Evolutionary conservation across 345 rosid species (phyloP), one percentile per base, ranked within the genome.

Genomic region (Eucalyptus sp.): DNA sequence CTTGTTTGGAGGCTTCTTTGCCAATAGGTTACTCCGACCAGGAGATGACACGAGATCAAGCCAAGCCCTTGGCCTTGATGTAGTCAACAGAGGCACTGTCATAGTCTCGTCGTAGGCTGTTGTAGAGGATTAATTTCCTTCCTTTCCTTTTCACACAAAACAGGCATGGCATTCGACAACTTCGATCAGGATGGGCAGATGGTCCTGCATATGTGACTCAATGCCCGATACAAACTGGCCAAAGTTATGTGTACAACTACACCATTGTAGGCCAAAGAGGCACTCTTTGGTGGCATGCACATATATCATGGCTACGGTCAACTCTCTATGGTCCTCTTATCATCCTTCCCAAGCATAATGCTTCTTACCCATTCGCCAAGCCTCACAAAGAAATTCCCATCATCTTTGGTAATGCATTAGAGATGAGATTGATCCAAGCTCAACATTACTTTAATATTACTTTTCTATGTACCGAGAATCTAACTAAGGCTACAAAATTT

Each of bases 331-430:
- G 98, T 86, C 95, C 97, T 12, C 83, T 96, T 5, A 93, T 96
- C 89, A 93, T 96, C 86, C 96, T 96, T 81, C 99, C 99, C 64
- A 93, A 92, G 88, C 92, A 9, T 6, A 95, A 94, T 22, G 92
- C 90, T 89, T 92, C 97, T 87, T 96, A 96, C 89, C 99, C 98
- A 5, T 96, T 96, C 86, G 52, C 92, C 56, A 96, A 94, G 88
- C 99, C 98, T 33, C 88, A 94, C 93, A 94, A 94, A 92, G 96
- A 96, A 94, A 92, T 94, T 90, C 96, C 97, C 31, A 92, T 97
- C 90, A 83, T 90, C 90, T 91, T 96, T 68, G 98, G 98, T 96
- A 93, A 89, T 22, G 52, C 27, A 64, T 25, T 60, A 22, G 84
- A 76, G 84, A 76, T n/a, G 13, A 33, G 81, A 48, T 33, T 50